Conservation (phyloP, 106 monocot genomes). For the Dendrobium nobile region DNA sequence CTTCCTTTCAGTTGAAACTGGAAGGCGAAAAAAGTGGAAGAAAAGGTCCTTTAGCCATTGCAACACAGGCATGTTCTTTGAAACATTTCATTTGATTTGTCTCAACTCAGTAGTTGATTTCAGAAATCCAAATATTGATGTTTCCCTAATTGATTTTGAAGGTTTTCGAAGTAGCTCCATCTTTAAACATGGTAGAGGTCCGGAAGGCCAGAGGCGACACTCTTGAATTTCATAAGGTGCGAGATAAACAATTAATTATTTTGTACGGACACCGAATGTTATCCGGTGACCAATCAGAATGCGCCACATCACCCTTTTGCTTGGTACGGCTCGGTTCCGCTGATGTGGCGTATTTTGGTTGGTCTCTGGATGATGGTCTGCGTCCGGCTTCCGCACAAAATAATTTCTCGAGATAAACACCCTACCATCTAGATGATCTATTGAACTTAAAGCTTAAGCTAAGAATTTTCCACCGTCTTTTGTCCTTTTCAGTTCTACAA, state of each 20-base stretch:
- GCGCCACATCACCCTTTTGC: too few relatives aligned
- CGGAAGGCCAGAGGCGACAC: constrained; percentile 69
- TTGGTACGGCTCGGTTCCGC: too few relatives aligned
- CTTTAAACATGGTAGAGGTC: constrained; percentile 67
- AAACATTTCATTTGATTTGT: background rate
- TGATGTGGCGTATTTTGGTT: too few relatives aligned
- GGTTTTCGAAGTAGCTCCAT: constrained; percentile 77
- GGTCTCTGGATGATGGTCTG: too few relatives aligned
- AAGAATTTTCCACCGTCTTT: too few relatives aligned
- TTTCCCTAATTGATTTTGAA: constrained; percentile 5
- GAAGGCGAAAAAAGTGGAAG: constrained; percentile 76
- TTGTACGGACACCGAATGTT: too few relatives aligned
- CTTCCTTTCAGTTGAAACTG: constrained; percentile 57
- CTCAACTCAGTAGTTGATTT: background rate
- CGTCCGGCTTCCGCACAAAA: too few relatives aligned
- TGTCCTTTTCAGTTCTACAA: constrained; percentile 33
- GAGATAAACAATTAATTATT: background rate
- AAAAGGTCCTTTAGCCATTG: constrained; percentile 78
- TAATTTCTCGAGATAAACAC: background rate
- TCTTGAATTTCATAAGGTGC: constrained; percentile 60
- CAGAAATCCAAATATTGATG: background rate
- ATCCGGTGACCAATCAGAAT: too few relatives aligned
- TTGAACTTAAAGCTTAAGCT: background rate
- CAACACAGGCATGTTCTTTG: constrained; percentile 58
- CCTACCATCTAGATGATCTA: background rate